Evolutionary conservation across 78 protist species (phyloP).

Genomic region (Salpingoeca rosetta): DNA sequence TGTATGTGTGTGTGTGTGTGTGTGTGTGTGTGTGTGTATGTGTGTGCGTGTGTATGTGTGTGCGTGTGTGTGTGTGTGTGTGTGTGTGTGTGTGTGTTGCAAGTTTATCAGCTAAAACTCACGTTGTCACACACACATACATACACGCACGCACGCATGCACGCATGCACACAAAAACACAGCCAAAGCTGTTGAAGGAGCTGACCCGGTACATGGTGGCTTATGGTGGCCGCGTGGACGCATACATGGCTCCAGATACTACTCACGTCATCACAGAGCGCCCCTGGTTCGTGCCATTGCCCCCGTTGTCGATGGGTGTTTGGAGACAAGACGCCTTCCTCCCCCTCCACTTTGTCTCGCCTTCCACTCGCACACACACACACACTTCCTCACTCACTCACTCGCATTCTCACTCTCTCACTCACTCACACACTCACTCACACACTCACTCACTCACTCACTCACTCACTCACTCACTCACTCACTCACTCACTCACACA

Average conservation of each 20-base stretch:
- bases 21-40: background rate
- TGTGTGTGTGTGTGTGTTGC: too few relatives aligned
- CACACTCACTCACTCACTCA: background rate
- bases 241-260: background rate
- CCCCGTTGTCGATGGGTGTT: background rate
- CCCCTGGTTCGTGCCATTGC: background rate
- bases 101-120: too few relatives aligned
- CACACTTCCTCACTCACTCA: too few relatives aligned
- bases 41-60: background rate
- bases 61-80: background rate
- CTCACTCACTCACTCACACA: background rate
- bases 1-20: slow-evolving; percentile 9
- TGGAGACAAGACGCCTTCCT: background rate
- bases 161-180: too few relatives aligned
- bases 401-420: too few relatives aligned
- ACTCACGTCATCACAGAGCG: slow-evolving; percentile 7
- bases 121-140: too few relatives aligned
- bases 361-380: too few relatives aligned
- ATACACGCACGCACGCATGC: too few relatives aligned
- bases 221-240: too few relatives aligned
- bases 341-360: background rate
- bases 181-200: too few relatives aligned
- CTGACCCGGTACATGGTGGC: too few relatives aligned
- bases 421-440: background rate
- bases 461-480: background rate